A percentile compares a stretch with the other conserved stretches of the same genome.
Conservation (phyloP, 108 stramenopile genomes). For the Discostella stelligeroides region DNA sequence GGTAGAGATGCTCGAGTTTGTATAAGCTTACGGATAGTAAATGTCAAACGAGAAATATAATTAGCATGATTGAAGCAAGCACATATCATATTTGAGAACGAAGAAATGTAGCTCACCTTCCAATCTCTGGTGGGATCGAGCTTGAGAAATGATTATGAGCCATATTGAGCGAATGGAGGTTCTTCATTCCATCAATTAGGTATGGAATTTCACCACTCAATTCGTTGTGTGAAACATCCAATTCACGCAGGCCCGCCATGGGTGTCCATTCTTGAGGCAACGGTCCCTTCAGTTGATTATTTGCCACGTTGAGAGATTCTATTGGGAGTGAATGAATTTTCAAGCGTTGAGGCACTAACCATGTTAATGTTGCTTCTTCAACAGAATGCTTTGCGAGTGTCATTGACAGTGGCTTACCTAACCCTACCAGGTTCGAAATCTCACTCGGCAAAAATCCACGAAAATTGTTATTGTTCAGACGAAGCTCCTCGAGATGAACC, state of each 20-base stretch:
- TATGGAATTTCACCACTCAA: constrained; percentile 39
- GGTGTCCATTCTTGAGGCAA: constrained; percentile 32
- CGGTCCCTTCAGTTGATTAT: constrained; percentile 35
- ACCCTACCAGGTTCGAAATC: constrained; percentile 40
- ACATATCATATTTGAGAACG: background rate
- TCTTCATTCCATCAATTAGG: constrained; percentile 33
- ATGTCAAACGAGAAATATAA: background rate
- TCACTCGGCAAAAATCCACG: constrained; percentile 51
- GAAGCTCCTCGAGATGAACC: constrained; percentile 55
- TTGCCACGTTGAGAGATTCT: constrained; percentile 35
- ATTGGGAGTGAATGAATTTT: background rate
- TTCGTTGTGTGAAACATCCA: constrained; percentile 43
- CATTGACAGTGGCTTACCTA: constrained; percentile 14
- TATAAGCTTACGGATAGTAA: constrained; percentile 13
- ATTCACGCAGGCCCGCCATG: constrained; percentile 25
- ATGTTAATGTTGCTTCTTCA: no score
- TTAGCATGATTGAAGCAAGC: background rate
- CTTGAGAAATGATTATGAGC: constrained; percentile 55
- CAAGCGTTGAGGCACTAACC: background rate
- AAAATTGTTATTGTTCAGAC: constrained; percentile 53
- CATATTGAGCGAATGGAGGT: constrained; percentile 45
- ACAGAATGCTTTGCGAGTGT: background rate
- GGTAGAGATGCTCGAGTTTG: constrained; percentile 49
- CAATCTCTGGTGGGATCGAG: constrained; percentile 62
- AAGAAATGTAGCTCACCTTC: constrained; percentile 15